Evolutionary conservation across 2,329 filamentous ascomycete genomes (phyloP).

Genomic region (Penicillium hesseltinei): DNA sequence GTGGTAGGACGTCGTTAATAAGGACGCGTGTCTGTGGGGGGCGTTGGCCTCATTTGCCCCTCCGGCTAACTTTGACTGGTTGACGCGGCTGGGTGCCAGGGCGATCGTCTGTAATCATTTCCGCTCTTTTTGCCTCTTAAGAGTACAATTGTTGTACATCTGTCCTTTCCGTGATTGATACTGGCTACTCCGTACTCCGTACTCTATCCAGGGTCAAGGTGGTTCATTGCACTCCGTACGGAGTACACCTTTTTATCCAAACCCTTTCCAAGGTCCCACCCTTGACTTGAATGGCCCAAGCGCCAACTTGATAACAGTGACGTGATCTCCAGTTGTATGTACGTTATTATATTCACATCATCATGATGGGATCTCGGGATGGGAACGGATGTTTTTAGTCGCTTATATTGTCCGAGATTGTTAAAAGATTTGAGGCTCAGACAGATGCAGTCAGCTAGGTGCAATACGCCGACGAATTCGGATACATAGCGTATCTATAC

Average conservation of each 20-base stretch:
- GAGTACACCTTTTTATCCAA: background rate
- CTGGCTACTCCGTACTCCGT: background rate
- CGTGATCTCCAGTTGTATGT: slow-evolving; percentile 1
- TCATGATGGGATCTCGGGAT: slow-evolving; percentile 4
- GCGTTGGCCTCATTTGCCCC: slow-evolving; percentile 14
- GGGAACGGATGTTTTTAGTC: background rate
- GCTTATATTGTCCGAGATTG: slow-evolving; percentile 4
- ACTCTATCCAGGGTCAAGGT: background rate
- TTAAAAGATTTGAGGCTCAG: background rate
- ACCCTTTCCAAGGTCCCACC: background rate
- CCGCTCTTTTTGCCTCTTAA: background rate
- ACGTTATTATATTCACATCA: slow-evolving; percentile 1
- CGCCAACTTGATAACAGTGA: slow-evolving; percentile 6
- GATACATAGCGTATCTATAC: background rate
- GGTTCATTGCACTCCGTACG: too few relatives aligned
- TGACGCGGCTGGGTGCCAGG: slow-evolving; percentile 15
- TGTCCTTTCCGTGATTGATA: slow-evolving; percentile 3
- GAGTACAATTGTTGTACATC: background rate
- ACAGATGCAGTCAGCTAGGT: background rate
- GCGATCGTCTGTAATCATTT: slow-evolving; percentile 26
- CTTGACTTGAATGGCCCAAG: slow-evolving; percentile 1
- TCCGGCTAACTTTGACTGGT: slow-evolving; percentile 15
- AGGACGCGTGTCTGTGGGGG: slow-evolving; percentile 25
- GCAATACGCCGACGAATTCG: background rate
- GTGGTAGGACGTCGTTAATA: background rate